phyloP scores from a whole-genome alignment of 1,139 yeast species.

The Yamadazyma triangularis region DNA sequence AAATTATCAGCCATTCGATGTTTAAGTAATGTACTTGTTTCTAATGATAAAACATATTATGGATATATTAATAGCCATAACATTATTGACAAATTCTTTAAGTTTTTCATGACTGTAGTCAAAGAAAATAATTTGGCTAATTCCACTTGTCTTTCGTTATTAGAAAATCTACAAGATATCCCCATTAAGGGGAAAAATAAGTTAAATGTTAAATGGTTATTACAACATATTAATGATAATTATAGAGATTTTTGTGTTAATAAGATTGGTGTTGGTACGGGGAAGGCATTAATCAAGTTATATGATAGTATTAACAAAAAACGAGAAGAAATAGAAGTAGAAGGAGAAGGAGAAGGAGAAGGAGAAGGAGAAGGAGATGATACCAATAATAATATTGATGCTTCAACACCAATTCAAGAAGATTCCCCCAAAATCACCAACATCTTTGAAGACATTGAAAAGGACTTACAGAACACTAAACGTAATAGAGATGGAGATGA shows the following conservation, averaged over 20 bases:
- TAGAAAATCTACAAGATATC: slow-evolving; percentile 45
- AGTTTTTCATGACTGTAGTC: slow-evolving; percentile 46
- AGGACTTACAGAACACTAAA: slow-evolving; percentile 9
- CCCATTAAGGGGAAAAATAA: slow-evolving; percentile 19
- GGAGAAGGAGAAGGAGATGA: slow-evolving; percentile 7
- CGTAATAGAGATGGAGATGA: slow-evolving; percentile 6
- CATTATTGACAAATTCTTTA: slow-evolving; percentile 48
- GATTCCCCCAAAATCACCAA: slow-evolving; percentile 9
- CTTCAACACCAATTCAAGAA: slow-evolving; percentile 1
- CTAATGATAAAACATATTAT: slow-evolving; percentile 60
- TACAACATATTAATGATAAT: slow-evolving; percentile 44
- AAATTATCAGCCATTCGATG: slow-evolving; percentile 66
- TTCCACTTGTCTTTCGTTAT: slow-evolving; percentile 71
- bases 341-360: slow-evolving; percentile 4
- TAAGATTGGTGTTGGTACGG: slow-evolving; percentile 26
- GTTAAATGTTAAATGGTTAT: slow-evolving; percentile 42
- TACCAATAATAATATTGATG: slow-evolving; percentile 1
- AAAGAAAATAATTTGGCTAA: slow-evolving; percentile 60
- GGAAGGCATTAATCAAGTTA: slow-evolving; percentile 20
- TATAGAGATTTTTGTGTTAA: slow-evolving; percentile 34
- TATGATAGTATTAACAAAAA: slow-evolving; percentile 4
- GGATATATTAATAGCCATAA: slow-evolving; percentile 54
- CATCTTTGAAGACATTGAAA: slow-evolving; percentile 16
- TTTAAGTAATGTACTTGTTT: slow-evolving; percentile 50
- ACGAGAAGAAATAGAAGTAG: not conserved